Conservation (phyloP, 306 rosid species). For the Sphenostylis stenocarpa region DNA sequence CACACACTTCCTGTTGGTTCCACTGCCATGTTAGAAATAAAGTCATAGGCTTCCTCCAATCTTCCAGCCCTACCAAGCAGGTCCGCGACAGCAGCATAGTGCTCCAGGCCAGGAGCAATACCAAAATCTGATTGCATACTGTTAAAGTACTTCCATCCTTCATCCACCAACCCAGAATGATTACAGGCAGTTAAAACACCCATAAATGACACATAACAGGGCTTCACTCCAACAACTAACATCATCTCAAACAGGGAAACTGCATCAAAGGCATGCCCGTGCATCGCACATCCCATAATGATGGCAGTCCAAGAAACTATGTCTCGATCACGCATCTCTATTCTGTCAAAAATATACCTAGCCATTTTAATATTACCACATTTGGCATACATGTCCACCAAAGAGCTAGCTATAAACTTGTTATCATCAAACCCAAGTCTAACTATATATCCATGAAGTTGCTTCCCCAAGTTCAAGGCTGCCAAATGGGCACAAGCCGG, state of each 20-base stretch:
- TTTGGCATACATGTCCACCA: constrained; percentile 90
- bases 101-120: constrained; percentile 77
- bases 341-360: constrained; percentile 55
- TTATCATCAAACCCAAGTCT: constrained; percentile 61
- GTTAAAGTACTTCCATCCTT: constrained; percentile 75
- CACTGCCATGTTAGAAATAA: constrained; percentile 62
- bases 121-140: constrained; percentile 56
- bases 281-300: constrained; percentile 89
- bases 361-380: constrained; percentile 75
- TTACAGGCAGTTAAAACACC: constrained; percentile 85
- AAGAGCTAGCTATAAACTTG: constrained; percentile 66
- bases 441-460: constrained; percentile 73
- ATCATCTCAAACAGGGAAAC: constrained; percentile 67
- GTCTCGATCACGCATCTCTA: constrained; percentile 64
- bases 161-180: constrained; percentile 81
- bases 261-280: constrained; percentile 79
- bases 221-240: constrained; percentile 65
- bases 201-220: constrained; percentile 64
- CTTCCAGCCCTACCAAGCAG: constrained; percentile 89
- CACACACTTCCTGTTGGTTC: constrained; percentile 76
- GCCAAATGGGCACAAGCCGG: constrained; percentile 93
- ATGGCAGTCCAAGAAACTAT: constrained; percentile 92
- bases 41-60: constrained; percentile 70
- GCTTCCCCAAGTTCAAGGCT: constrained; percentile 74
- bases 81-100: constrained; percentile 85